phyloP scores from a whole-genome alignment of 1,284 basidiomycete species.

The Trametes versicolor region DNA sequence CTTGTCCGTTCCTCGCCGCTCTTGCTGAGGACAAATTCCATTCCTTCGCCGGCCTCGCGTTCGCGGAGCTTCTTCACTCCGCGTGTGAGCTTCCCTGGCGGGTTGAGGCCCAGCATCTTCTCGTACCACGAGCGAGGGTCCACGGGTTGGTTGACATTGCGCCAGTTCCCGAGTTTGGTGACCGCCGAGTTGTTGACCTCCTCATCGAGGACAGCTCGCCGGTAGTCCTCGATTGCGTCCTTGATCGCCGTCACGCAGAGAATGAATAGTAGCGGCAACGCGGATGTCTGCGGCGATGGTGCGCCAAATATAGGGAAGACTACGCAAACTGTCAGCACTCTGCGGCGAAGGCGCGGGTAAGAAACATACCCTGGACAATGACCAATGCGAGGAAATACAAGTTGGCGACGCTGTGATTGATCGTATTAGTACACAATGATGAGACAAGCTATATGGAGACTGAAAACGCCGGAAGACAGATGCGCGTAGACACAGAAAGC shows the following conservation, averaged over 20 bases:
- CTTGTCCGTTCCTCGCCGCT: conserved; percentile 51
- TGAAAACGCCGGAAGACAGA: too few species aligned
- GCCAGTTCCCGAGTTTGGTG: conserved; percentile 88
- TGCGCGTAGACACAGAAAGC: too few species aligned
- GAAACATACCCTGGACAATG: conserved; percentile 73
- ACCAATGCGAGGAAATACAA: conserved; percentile 91
- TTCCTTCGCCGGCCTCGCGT: conserved; percentile 76
- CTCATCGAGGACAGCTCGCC: conserved; percentile 87
- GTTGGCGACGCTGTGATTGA: conserved; percentile 79
- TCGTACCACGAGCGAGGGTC: conserved; percentile 84
- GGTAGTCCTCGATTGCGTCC: conserved; percentile 95
- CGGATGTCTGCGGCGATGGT: conserved; percentile 84
- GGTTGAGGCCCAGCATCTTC: conserved; percentile 71
- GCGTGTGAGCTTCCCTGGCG: conserved; percentile 81
- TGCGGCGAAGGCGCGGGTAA: not conserved
- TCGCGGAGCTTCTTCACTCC: conserved; percentile 90
- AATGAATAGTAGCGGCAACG: conserved; percentile 91
- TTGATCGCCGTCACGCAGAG: conserved; percentile 92
- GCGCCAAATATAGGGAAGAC: conserved; percentile 94
- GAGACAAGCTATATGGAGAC: not conserved
- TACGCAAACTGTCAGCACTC: conserved; percentile 41
- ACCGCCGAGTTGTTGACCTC: conserved; percentile 92
- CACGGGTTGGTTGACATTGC: conserved; percentile 87
- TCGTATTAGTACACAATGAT: conserved; percentile 2
- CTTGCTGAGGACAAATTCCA: conserved; percentile 72